Percentiles rank a stretch among this genome's conserved stretches.
Evolutionary conservation across 2,329 filamentous ascomycete species (phyloP).

Genomic region (Chrysosporium keratinophilum): DNA sequence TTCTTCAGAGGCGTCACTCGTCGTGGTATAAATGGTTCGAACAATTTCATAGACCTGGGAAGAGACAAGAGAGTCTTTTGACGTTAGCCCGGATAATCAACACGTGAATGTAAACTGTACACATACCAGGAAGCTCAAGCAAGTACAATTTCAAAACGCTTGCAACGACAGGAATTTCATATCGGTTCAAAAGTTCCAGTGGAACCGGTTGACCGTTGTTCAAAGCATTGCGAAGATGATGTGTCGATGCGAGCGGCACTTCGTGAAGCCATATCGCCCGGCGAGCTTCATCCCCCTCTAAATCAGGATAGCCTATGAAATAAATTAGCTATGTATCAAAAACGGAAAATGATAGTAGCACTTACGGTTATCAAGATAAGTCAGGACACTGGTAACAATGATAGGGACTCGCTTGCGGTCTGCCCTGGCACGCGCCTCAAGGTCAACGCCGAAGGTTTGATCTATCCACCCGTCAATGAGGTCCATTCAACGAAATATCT

Average conservation of each 20-base stretch:
- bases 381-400: conserved; percentile 84
- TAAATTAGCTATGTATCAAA: background rate
- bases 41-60: conserved; percentile 98
- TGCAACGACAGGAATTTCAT: conserved; percentile 88
- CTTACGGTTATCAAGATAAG: conserved; percentile 76
- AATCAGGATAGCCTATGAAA: conserved; percentile 69
- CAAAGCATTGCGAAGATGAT: conserved; percentile 69
- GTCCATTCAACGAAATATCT: background rate
- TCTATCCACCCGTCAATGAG: conserved; percentile 40
- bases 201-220: conserved; percentile 79
- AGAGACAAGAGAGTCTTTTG: conserved; percentile 84
- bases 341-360: background rate
- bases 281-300: conserved; percentile 89
- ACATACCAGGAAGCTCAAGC: conserved; percentile 79
- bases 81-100: conserved; percentile 6
- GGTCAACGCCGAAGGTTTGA: conserved; percentile 93
- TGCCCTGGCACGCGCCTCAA: conserved; percentile 86
- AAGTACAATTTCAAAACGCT: conserved; percentile 89
- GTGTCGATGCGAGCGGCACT: conserved; percentile 72
- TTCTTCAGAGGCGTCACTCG: conserved; percentile 63
- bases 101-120: conserved; percentile 1
- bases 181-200: conserved; percentile 68
- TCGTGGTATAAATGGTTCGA: conserved; percentile 84
- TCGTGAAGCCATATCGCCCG: conserved; percentile 91
- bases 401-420: conserved; percentile 93